Percentiles rank a stretch among this genome's conserved stretches.
These are phyloP conservation scores for Boletus subparvulus DNA, from an alignment of 768 basidiomycete genomes.

Conservation along the genomic window DNA sequence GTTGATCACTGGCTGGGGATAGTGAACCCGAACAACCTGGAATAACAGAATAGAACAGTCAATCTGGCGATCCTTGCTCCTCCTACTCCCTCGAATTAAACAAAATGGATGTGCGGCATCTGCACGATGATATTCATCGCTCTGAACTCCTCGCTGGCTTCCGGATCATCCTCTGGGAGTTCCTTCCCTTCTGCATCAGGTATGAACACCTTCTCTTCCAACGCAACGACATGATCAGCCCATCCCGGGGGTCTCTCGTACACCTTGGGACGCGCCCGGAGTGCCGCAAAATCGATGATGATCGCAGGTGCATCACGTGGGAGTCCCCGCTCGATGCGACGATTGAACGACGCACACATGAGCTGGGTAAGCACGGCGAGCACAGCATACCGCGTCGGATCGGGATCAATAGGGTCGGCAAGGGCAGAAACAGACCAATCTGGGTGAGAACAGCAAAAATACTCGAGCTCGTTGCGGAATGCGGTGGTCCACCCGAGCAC, in stretches of 20 bases:
- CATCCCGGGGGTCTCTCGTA: conserved; percentile 4
- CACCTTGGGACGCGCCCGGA: conserved; percentile 9
- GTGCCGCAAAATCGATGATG: conserved; percentile 9
- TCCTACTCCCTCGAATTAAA: neutral
- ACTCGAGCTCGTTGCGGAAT: conserved; percentile 13
- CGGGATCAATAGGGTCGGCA: neutral
- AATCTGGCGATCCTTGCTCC: neutral
- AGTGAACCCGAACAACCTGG: neutral
- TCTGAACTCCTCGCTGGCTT: conserved; percentile 10
- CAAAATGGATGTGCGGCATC: conserved; percentile 12
- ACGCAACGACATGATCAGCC: neutral
- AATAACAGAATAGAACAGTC: neutral
- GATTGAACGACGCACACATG: conserved; percentile 12
- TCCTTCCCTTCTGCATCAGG: conserved; percentile 2
- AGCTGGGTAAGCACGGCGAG: conserved; percentile 8
- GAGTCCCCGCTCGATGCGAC: conserved; percentile 9
- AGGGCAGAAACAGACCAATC: conserved; percentile 6
- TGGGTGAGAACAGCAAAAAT: conserved; percentile 7
- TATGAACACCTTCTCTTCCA: neutral
- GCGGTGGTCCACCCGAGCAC: conserved; percentile 9
- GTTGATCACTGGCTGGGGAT: neutral
- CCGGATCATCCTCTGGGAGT: neutral
- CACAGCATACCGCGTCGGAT: conserved; percentile 2
- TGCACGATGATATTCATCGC: conserved; percentile 9
- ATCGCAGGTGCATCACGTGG: conserved; percentile 11